Conservation (phyloP, 1,139 yeast species). For the Magnusiomyces fungicola region DNA sequence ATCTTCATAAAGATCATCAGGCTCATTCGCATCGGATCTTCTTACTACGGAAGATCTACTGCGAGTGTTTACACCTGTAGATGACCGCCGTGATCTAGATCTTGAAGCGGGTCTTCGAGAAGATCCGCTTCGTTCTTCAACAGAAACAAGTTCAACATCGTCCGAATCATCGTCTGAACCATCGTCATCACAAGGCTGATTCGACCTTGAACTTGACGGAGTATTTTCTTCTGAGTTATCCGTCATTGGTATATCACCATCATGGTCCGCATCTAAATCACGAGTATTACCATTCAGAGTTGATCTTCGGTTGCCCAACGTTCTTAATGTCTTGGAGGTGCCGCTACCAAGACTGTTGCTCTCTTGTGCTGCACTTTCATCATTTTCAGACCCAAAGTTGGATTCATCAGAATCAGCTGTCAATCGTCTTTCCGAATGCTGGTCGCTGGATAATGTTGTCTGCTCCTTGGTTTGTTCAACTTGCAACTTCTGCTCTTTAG, state of each 20-base stretch:
- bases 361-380: background rate
- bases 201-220: background rate
- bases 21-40: too few relatives aligned
- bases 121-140: background rate
- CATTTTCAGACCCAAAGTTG: background rate
- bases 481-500: background rate
- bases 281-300: background rate
- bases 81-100: background rate
- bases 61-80: background rate
- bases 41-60: too few relatives aligned
- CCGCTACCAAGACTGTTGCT: background rate
- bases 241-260: background rate
- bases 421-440: background rate
- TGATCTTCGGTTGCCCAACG: background rate
- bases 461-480: background rate
- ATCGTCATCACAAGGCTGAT: background rate
- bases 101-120: background rate
- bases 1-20: background rate
- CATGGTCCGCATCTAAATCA: background rate
- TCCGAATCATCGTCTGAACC: background rate
- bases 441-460: background rate
- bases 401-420: too few relatives aligned
- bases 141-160: background rate
- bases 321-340: background rate
- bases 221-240: background rate